Percentiles rank a stretch among this genome's conserved stretches.
Evolutionary conservation across 1,284 basidiomycete species (phyloP).

Genomic region (Apiotrichum brassicae): DNA sequence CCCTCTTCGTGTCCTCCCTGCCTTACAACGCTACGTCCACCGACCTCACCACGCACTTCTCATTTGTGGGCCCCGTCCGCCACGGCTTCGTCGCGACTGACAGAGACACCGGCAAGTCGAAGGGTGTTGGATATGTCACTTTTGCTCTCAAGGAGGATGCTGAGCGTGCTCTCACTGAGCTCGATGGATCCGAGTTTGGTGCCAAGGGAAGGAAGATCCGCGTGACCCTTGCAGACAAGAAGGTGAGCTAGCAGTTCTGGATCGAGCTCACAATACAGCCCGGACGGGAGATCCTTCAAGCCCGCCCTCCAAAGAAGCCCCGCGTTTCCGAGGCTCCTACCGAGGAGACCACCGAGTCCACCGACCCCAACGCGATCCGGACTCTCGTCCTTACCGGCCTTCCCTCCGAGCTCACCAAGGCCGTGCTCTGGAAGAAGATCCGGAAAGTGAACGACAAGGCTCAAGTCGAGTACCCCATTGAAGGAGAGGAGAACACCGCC

Average conservation of each 20-base stretch:
- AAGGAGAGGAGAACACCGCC: constrained; percentile 52
- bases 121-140: constrained; percentile 96
- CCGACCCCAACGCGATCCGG: constrained; percentile 69
- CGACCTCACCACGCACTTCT: constrained; percentile 87
- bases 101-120: constrained; percentile 67
- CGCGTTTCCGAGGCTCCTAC: constrained; percentile 8
- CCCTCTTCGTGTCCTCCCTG: constrained; percentile 51
- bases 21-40: constrained; percentile 84
- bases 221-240: constrained; percentile 71
- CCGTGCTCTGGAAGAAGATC: constrained; percentile 79
- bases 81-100: constrained; percentile 85
- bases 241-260: constrained; percentile 50
- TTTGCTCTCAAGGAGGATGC: constrained; percentile 89
- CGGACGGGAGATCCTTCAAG: constrained; percentile 6
- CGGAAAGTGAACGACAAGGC: constrained; percentile 64
- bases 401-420: constrained; percentile 61
- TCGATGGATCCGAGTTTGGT: constrained; percentile 53
- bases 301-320: constrained; percentile 15
- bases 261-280: constrained; percentile 6
- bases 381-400: constrained; percentile 74
- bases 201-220: constrained; percentile 61
- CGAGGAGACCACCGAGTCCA: constrained; percentile 1
- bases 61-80: constrained; percentile 87
- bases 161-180: constrained; percentile 58
- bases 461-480: constrained; percentile 57